Evolutionary conservation across 2,329 filamentous ascomycete species (phyloP).

Genomic region (Penicillium sp.): DNA sequence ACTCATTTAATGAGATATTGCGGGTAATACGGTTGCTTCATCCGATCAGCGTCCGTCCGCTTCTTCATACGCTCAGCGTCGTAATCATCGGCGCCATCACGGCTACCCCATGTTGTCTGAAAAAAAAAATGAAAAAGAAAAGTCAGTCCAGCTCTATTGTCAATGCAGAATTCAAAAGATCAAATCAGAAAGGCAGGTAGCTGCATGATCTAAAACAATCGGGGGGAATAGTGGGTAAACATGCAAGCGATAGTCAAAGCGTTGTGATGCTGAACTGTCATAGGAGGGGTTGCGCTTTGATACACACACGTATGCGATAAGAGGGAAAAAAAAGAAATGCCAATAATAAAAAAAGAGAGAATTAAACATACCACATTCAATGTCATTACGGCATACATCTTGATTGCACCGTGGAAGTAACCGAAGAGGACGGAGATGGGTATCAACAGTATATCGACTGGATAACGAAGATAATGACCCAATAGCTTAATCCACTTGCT

Average conservation of each 20-base stretch:
- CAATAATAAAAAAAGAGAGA: constrained; percentile 3
- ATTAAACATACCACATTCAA: constrained; percentile 69
- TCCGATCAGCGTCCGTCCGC: constrained; percentile 36
- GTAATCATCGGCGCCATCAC: constrained; percentile 84
- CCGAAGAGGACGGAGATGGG: constrained; percentile 88
- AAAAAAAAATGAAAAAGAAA: constrained; percentile 11
- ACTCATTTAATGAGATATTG: constrained; percentile 31
- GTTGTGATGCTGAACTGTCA: constrained; percentile 21
- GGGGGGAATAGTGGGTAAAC: constrained; percentile 19
- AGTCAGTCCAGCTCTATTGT: constrained; percentile 6
- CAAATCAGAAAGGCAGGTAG: neutral
- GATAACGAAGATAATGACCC: constrained; percentile 81
- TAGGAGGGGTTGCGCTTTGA: constrained; percentile 18
- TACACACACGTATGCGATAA: constrained; percentile 3
- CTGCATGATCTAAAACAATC: neutral
- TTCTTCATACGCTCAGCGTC: constrained; percentile 66
- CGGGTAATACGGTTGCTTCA: constrained; percentile 34
- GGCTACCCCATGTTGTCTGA: constrained; percentile 93
- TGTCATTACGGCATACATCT: constrained; percentile 81
- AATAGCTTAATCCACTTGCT: constrained; percentile 90
- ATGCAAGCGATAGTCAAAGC: constrained; percentile 26
- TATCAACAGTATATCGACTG: constrained; percentile 73
- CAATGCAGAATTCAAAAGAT: neutral
- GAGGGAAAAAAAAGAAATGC: neutral
- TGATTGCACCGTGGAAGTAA: constrained; percentile 89